phyloP scores from a whole-genome alignment of 148 eudicot species.

The Drosera capensis region DNA sequence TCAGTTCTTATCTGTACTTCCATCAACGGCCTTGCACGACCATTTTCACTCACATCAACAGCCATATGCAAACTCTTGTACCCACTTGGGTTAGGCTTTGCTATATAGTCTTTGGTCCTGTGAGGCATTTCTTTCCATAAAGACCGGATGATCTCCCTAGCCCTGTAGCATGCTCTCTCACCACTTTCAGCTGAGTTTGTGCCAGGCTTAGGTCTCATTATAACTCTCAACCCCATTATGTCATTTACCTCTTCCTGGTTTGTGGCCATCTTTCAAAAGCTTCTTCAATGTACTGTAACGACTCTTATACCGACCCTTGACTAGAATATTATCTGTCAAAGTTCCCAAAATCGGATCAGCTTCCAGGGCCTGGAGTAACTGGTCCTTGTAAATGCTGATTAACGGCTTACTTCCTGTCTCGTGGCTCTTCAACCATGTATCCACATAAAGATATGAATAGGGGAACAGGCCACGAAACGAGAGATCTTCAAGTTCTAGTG shows the following conservation, averaged over 20 bases:
- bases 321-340: constrained; percentile 48
- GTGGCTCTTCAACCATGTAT: constrained; percentile 78
- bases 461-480: constrained; percentile 85
- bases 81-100: constrained; percentile 78
- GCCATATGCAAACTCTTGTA: constrained; percentile 92
- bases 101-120: constrained; percentile 83
- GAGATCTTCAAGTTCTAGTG: constrained; percentile 77
- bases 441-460: constrained; percentile 73
- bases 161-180: constrained; percentile 68
- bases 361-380: constrained; percentile 35
- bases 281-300: constrained; percentile 98
- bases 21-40: constrained; percentile 53
- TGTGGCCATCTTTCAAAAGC: constrained; percentile 79
- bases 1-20: constrained; percentile 83
- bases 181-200: constrained; percentile 27
- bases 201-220: constrained; percentile 39
- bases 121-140: constrained; percentile 79
- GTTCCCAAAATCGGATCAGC: constrained; percentile 34
- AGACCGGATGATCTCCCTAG: constrained; percentile 46
- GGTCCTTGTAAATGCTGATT: constrained; percentile 47
- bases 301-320: constrained; percentile 86
- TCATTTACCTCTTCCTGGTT: constrained; percentile 90
- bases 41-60: constrained; percentile 66
- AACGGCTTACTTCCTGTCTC: constrained; percentile 55
- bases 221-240: constrained; percentile 70